Evolutionary conservation across 2,329 filamentous ascomycete species (phyloP), one percentile per base, ranked within the genome.

Genomic region (Coleophoma eucalyptorum): DNA sequence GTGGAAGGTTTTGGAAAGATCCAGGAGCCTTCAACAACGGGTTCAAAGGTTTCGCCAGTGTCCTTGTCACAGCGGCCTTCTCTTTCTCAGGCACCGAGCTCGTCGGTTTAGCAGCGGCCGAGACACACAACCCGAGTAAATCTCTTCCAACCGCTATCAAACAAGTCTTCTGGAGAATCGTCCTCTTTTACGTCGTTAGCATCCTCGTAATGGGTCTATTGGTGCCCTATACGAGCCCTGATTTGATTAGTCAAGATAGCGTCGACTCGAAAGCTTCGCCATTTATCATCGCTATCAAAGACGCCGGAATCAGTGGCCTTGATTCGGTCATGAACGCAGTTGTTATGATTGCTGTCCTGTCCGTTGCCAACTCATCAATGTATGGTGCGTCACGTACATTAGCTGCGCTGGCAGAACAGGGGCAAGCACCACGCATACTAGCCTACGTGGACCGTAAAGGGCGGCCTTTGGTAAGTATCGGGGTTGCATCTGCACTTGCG

Each of bases 131-230:
- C 62, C 88, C 89, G 2, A 80, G 86, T 54, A 89, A 93, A 66
- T 87, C 87, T 1, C 77, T 97, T 0, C 92, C 92, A 0, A 90
- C 84, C 0, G 91, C 92, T 13, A 85, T 95, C 63, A 96, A 95
- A 72, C 91, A 96, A 67, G 90, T 96, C n/a, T 96, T 96, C 69
- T 97, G 92, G 92, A 86, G 92, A 62, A 96, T 96, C 62, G 83
- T 85, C 5, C 77, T 95, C 68, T 97, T 97, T 73, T 97, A 96
- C 72, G 78, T 97, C 44, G 83, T 95, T 35, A 88, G 89, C 0
- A 79, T 97, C 15, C 82, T 84, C 7, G 75, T 97, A 4, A 83
- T 97, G 53, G 91, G 92, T 33, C 78, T 96, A 1, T 76, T 96
- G 2, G 90, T 97, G 0, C 87, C 86, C 0, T 92, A 88, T 67